Evolutionary conservation across 2,329 filamentous ascomycete genomes (phyloP), one percentile per base, ranked within the genome.

Genomic region (Exophiala sp.): DNA sequence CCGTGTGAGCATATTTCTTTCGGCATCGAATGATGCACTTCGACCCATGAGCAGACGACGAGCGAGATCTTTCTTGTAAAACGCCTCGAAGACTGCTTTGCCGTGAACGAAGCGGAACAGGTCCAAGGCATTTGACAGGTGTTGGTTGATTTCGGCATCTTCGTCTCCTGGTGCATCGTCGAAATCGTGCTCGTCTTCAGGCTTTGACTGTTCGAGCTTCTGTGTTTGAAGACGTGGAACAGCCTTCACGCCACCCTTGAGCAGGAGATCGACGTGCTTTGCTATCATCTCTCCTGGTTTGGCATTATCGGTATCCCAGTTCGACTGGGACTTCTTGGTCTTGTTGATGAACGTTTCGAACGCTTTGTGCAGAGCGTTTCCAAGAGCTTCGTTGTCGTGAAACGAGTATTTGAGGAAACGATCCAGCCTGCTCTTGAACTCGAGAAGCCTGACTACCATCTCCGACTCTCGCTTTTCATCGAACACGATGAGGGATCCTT

Each of bases 281-380:
- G 93, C 94, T 60, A 96, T 94, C 90, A 97, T 95, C 72, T 98
- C 93, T 43, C 91, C 93, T 11, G 95, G 88, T 73, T 95, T 97
- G 14, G 89, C 88, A 48, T 90, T 94, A 48, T 89, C 85, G 0
- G 86, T 88, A 44, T 82, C 81, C 79, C 86, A 91, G 3, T 81
- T 83, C 3, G 81, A 74, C 6, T 80, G 77, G 1, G 80, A 82
- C 63, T 83, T 86, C 64, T 85, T 85, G 2, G 76, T 79, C 66
- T 93, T 87, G 66, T 98, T 98, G 76, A 98, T 95, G 61, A 97
- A 96, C 1, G 75, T 78, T 46, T 86, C 83, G 64, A 98, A 97
- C 0, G 88, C 79, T 62, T 96, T 88, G 48, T 93, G 80, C 58
- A 98, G 75, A 9, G 78, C 81, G 65, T 90, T 86, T 0, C 82